Base-by-base conservation (phyloP, 1,139 yeast genomes). In the Blastobotrys aristatus region DNA sequence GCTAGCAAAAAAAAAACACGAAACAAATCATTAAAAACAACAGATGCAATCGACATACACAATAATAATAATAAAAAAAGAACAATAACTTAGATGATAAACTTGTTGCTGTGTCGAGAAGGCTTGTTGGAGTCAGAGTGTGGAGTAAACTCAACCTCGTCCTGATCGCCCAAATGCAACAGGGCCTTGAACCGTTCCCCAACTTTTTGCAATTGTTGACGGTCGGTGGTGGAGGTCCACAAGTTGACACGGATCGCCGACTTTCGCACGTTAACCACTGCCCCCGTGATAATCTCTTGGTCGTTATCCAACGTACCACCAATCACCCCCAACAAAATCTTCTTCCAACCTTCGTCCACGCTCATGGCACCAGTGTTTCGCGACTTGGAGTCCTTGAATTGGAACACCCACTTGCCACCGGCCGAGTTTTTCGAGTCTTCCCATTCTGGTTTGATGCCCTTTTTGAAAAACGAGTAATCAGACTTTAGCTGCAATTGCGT, bases 361-460 rank as follows among this genome's bases (percentile, higher is more conserved):
- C 26, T 38, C 30, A 49, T 38, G 24, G 46, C 50, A 10, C 37
- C 34, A 13, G 33, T 20, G 31, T 27, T 27, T 14, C 24, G 18
- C 3, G 27, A 11, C 45, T 52, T 57, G 49, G 48, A 84, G 58
- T 80, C 79, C 67, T 75, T 82, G 70, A 84, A 82, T 68, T 79
- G 82, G 71, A 80, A 86, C 37, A 87, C 77, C 96, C 97, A 92
- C 72, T 87, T 88, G 62, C 98, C 98, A 65, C 99, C 98, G 59
- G 82, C 76, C 54, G 89, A 70, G 72, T 94, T 94, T 58, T 80
- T 78, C 48, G 73, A 75, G 70, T 92, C 97, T 75, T 92, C 99
- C 99, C 99, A 92, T 74, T 92, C 97, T 49, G 98, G 99, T 68
- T 89, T 85, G 61, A 94, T 82, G 49, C 92, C 96, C 65, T 85